Percentiles rank a stretch among this genome's conserved stretches.
phyloP scores from a whole-genome alignment of 2,329 filamentous ascomycete genomes.

The Trichoderma guizhouense region DNA sequence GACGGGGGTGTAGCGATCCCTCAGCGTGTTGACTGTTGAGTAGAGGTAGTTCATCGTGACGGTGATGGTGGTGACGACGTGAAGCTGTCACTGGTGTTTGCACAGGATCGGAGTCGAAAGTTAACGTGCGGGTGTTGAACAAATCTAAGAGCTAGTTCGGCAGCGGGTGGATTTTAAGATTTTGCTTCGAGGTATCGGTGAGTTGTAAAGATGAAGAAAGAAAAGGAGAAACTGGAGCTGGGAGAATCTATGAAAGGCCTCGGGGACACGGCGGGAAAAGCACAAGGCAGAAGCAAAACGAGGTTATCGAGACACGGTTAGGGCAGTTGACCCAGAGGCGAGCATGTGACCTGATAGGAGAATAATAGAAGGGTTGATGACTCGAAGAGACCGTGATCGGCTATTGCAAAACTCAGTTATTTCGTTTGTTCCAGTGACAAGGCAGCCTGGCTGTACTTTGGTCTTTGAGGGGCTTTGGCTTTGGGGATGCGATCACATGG shows the following conservation, averaged over 20 bases:
- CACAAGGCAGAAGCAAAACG: background rate
- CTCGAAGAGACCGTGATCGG: background rate
- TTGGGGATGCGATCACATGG: conserved; percentile 31
- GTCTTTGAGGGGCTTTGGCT: conserved; percentile 11
- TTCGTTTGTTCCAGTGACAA: background rate
- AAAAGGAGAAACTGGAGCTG: background rate
- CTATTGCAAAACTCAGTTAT: background rate
- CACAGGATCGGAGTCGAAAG: background rate
- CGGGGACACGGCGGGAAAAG: background rate
- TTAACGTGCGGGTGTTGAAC: background rate
- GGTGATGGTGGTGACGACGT: background rate
- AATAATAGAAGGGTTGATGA: background rate
- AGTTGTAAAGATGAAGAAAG: background rate
- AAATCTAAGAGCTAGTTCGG: background rate
- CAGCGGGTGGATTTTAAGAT: background rate
- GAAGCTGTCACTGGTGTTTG: background rate
- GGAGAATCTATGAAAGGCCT: background rate
- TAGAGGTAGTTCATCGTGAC: conserved; percentile 84
- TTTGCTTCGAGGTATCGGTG: background rate
- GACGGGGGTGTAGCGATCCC: conserved; percentile 87
- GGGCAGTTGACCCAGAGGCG: background rate
- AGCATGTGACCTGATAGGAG: background rate
- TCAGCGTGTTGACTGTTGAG: conserved; percentile 86
- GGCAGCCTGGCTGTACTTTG: background rate
- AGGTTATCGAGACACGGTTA: background rate